Conservation (phyloP, 108 stramenopile species). For the Asterionellopsis glacialis region DNA sequence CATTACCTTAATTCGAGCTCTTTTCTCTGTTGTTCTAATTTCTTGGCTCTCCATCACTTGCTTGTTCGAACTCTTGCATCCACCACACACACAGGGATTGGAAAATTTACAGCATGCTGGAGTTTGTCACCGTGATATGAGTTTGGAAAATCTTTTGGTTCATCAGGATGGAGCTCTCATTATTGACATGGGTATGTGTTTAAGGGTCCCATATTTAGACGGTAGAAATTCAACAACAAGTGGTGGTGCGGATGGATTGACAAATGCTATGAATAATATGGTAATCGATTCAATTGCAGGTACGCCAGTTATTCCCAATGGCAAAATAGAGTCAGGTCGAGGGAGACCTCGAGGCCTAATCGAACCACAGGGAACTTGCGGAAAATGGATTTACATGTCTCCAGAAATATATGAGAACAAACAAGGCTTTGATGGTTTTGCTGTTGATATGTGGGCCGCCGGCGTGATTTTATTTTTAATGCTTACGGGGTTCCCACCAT, state of each 20-base stretch:
- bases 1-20: neutral
- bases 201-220: conserved; percentile 57
- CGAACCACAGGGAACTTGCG: conserved; percentile 74
- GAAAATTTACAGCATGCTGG: conserved; percentile 74
- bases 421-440: conserved; percentile 80
- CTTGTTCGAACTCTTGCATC: neutral
- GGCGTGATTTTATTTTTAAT: conserved; percentile 92
- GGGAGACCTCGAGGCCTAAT: conserved; percentile 48
- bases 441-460: conserved; percentile 92
- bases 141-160: conserved; percentile 82
- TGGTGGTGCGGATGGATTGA: neutral
- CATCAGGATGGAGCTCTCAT: conserved; percentile 61
- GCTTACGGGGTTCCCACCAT: conserved; percentile 89
- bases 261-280: conserved; percentile 30
- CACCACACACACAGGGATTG: conserved; percentile 39
- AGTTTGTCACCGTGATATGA: conserved; percentile 87
- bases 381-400: conserved; percentile 92
- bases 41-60: neutral
- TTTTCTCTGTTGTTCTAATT: neutral
- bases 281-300: conserved; percentile 17
- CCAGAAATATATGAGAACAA: conserved; percentile 82
- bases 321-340: conserved; percentile 12
- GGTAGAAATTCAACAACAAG: neutral
- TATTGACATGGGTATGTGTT: conserved; percentile 94
- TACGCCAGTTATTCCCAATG: neutral